These are phyloP conservation scores for Allantophomopsis lycopodina DNA, from an alignment of 2,329 filamentous ascomycete species.

Conservation along the genomic window DNA sequence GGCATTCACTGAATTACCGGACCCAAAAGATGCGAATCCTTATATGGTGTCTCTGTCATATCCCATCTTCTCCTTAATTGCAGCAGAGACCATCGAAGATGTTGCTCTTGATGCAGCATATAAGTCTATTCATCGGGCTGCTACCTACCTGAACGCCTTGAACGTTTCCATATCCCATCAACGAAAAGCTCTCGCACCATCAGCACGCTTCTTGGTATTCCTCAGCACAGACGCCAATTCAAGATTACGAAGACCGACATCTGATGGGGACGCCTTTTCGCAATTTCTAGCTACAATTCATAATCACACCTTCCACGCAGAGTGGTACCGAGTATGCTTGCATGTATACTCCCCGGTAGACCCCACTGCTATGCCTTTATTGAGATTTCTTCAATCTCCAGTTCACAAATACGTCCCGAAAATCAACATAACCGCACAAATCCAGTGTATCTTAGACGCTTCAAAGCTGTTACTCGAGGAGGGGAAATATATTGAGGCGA, in stretches of 20 bases:
- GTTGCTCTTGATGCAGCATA: constrained; percentile 8
- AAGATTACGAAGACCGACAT: neutral
- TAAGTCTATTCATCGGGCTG: constrained; percentile 6
- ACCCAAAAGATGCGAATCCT: neutral
- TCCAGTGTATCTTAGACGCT: constrained; percentile 11
- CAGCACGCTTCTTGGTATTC: neutral
- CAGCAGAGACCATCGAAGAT: constrained; percentile 4
- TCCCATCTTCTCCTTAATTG: constrained; percentile 6
- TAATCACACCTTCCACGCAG: constrained; percentile 1
- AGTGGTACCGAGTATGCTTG: constrained; percentile 7
- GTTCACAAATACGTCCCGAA: neutral
- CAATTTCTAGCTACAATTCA: constrained; percentile 9
- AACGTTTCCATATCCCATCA: neutral
- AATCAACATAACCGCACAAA: neutral
- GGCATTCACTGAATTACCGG: constrained; percentile 1
- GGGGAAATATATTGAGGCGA: constrained; percentile 9
- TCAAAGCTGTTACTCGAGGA: constrained; percentile 11
- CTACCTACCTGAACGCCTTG: constrained; percentile 4
- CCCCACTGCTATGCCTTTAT: constrained; percentile 9
- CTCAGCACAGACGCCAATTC: neutral
- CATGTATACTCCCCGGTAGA: constrained; percentile 12
- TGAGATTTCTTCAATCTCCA: constrained; percentile 6
- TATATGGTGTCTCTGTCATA: neutral
- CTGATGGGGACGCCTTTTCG: constrained; percentile 7
- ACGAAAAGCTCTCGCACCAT: neutral